Conservation (phyloP, 2,329 filamentous ascomycete genomes). For the Epichloe glyceriae region DNA sequence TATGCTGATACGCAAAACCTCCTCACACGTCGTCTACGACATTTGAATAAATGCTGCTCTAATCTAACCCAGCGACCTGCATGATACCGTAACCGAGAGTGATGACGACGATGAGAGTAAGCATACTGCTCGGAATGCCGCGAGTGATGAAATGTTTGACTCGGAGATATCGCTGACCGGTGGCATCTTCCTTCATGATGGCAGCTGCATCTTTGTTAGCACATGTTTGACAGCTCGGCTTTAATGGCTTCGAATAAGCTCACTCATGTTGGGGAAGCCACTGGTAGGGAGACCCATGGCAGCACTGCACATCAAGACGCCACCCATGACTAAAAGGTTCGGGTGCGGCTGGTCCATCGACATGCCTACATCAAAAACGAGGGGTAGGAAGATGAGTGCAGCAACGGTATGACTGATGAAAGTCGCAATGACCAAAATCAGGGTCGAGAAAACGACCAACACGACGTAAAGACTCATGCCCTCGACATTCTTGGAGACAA, state of each 20-base stretch:
- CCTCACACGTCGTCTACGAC: not conserved
- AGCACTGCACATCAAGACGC: constrained; percentile 92
- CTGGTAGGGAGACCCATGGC: constrained; percentile 90
- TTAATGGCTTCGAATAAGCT: constrained; percentile 27
- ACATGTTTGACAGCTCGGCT: not conserved
- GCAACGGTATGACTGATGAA: constrained; percentile 98
- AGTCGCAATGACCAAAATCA: constrained; percentile 88
- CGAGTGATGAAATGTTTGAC: constrained; percentile 91
- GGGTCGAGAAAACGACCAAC: constrained; percentile 66
- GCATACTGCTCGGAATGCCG: constrained; percentile 76
- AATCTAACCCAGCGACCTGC: constrained; percentile 54
- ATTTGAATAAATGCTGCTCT: constrained; percentile 5
- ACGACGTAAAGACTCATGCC: constrained; percentile 76
- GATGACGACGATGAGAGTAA: constrained; percentile 71
- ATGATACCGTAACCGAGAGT: constrained; percentile 87
- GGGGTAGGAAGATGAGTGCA: constrained; percentile 82
- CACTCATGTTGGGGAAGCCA: constrained; percentile 99
- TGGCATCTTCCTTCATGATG: constrained; percentile 98
- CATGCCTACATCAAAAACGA: constrained; percentile 75
- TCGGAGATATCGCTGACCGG: constrained; percentile 78
- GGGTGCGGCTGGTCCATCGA: constrained; percentile 83
- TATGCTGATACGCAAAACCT: not conserved
- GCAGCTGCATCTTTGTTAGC: constrained; percentile 47
- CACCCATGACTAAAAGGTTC: constrained; percentile 88
- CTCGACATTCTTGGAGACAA: constrained; percentile 62